Evolutionary conservation across 768 basidiomycete species (phyloP).

Genomic region (Boletus pseudopeckii): DNA sequence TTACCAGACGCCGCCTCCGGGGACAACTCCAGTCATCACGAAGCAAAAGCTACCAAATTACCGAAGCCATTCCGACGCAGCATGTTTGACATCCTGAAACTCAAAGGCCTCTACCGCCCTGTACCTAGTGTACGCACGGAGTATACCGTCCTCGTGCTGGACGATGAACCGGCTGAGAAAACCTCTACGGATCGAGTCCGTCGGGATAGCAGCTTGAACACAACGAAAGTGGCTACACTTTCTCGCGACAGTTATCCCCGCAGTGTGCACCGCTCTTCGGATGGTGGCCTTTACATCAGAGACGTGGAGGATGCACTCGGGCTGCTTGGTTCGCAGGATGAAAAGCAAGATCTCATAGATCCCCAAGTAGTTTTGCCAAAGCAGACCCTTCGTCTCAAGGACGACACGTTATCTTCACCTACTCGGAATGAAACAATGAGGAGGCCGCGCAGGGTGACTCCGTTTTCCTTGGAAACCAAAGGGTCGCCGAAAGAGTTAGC

Average conservation of each 20-base stretch:
- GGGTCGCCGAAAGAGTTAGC: background rate
- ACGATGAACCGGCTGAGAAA: background rate
- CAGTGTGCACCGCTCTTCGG: background rate
- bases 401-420: background rate
- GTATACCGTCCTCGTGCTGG: background rate
- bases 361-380: background rate
- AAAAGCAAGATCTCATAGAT: background rate
- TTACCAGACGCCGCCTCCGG: background rate
- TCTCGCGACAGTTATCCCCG: background rate
- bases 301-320: background rate
- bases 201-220: conserved; percentile 1
- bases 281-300: background rate
- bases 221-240: background rate
- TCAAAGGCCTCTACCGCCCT: conserved; percentile 5
- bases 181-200: background rate
- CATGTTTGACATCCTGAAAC: conserved; percentile 24
- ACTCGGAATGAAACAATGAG: background rate
- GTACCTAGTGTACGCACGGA: background rate
- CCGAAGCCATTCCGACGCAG: conserved; percentile 19
- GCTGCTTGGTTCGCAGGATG: background rate
- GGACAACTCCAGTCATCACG: background rate
- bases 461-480: conserved; percentile 2
- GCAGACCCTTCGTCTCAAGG: background rate
- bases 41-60: background rate
- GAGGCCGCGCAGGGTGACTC: conserved; percentile 7